These are phyloP conservation scores for Avena sativa DNA, from an alignment of 176 grass and related monocot species.

Conservation along the genomic window DNA sequence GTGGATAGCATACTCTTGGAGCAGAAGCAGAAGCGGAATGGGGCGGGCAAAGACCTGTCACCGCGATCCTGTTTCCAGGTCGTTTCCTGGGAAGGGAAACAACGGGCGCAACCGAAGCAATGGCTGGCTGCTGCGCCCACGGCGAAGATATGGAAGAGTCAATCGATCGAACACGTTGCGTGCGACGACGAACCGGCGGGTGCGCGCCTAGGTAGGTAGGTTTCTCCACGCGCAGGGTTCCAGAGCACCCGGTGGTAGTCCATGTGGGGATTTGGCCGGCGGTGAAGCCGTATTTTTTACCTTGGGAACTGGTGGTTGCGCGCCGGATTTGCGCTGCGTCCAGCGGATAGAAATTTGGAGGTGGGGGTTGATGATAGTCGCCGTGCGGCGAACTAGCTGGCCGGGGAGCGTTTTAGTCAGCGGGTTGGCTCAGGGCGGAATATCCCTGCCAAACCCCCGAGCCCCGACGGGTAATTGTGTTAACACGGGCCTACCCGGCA, in stretches of 20 bases:
- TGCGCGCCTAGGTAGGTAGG: neutral
- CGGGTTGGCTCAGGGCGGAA: too few species aligned
- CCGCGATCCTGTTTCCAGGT: constrained; percentile 14
- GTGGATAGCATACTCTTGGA: too few species aligned
- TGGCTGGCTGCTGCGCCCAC: neutral
- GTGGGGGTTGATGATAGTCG: neutral
- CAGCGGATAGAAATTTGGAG: neutral
- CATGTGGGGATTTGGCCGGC: neutral
- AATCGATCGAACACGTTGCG: constrained; percentile 41
- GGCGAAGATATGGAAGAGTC: constrained; percentile 8
- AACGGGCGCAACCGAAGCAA: neutral
- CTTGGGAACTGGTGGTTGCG: neutral
- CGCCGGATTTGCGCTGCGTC: neutral
- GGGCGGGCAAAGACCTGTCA: neutral
- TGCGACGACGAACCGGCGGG: neutral
- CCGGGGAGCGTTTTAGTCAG: too few species aligned
- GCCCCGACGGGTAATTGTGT: neutral
- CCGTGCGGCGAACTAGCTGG: neutral
- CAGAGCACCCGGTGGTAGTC: neutral
- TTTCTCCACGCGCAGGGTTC: neutral
- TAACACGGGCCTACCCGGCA: neutral
- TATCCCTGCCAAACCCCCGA: too few species aligned
- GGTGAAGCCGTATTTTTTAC: neutral
- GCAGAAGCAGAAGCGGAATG: neutral
- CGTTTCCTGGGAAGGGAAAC: neutral